These are phyloP conservation scores for Phytopythium delawarense DNA, from an alignment of 352 stramenopile genomes.

Conservation along the genomic window DNA sequence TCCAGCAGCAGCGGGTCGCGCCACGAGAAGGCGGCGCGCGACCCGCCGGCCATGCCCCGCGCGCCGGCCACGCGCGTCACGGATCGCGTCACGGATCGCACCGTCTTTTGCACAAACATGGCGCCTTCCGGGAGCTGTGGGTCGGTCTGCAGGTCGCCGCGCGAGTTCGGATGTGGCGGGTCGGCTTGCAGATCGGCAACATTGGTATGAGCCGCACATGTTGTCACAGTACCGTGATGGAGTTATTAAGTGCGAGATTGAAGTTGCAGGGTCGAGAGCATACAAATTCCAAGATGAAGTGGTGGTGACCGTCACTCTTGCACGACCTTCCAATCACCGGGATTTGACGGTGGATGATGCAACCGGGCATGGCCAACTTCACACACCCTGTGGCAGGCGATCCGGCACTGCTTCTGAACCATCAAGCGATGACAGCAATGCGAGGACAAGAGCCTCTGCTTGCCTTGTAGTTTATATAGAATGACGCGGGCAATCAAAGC, in stretches of 20 bases:
- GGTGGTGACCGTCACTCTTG: conserved; percentile 4
- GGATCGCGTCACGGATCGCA: conserved; percentile 9
- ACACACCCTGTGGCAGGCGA: not conserved
- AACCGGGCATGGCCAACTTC: not conserved
- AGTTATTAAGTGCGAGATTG: not conserved
- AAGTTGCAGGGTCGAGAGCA: not conserved
- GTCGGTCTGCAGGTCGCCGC: conserved; percentile 5
- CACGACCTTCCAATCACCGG: conserved; percentile 3
- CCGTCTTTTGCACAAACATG: conserved; percentile 26
- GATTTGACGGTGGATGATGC: conserved; percentile 1
- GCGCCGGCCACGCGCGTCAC: conserved; percentile 18
- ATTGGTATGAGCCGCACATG: conserved; percentile 2
- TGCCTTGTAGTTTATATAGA: not conserved
- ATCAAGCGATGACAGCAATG: too few relatives aligned
- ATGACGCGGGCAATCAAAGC: too few relatives aligned
- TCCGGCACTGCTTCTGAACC: too few relatives aligned
- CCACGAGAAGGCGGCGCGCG: conserved; percentile 67
- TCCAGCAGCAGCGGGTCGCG: conserved; percentile 78
- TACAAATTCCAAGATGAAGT: not conserved
- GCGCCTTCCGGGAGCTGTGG: too few relatives aligned
- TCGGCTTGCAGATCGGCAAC: not conserved
- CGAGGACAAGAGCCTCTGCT: not conserved
- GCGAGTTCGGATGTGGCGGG: conserved; percentile 10
- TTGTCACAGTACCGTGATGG: not conserved
- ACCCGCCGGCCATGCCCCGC: conserved; percentile 40